Percentiles rank a stretch among this genome's conserved stretches.
Conservation (phyloP, 345 rosid genomes). For the Acer campestre region DNA sequence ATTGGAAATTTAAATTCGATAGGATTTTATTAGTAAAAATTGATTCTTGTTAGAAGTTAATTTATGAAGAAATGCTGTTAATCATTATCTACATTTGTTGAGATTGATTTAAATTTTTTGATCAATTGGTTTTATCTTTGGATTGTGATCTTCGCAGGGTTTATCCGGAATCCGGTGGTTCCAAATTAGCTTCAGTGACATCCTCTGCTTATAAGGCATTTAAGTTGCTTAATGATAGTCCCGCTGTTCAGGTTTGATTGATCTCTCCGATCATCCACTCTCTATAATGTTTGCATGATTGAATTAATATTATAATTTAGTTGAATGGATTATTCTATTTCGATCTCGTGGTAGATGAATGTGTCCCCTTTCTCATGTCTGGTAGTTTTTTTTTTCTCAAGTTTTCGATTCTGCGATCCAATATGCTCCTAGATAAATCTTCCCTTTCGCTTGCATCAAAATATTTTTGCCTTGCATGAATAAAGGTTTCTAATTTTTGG, state of each 20-base stretch:
- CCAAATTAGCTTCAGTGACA: slow-evolving; percentile 35
- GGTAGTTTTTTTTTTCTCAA: not conserved
- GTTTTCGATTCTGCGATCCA: no score
- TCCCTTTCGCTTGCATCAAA: not conserved
- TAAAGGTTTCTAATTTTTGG: not conserved
- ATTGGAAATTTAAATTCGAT: no score
- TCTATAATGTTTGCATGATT: not conserved
- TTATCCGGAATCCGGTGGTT: slow-evolving; percentile 33
- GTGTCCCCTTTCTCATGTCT: not conserved
- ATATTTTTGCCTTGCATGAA: not conserved
- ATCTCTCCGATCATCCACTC: not conserved
- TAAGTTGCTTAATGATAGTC: slow-evolving; percentile 52
- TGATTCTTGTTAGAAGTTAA: no score
- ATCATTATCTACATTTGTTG: no score
- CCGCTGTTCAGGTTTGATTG: slow-evolving; percentile 57
- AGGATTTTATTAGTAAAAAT: no score
- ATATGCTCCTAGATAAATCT: not conserved
- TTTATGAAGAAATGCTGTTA: not conserved
- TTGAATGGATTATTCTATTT: no score
- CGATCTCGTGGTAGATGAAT: no score
- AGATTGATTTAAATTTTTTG: no score
- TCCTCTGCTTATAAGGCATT: slow-evolving; percentile 61
- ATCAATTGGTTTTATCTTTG: not conserved
- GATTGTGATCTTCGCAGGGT: slow-evolving; percentile 37
- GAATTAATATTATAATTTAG: no score